Percentiles rank a stretch among this genome's conserved stretches.
Evolutionary conservation across 495 filamentous ascomycete species (phyloP).

Genomic region (Articulospora tetracladia): DNA sequence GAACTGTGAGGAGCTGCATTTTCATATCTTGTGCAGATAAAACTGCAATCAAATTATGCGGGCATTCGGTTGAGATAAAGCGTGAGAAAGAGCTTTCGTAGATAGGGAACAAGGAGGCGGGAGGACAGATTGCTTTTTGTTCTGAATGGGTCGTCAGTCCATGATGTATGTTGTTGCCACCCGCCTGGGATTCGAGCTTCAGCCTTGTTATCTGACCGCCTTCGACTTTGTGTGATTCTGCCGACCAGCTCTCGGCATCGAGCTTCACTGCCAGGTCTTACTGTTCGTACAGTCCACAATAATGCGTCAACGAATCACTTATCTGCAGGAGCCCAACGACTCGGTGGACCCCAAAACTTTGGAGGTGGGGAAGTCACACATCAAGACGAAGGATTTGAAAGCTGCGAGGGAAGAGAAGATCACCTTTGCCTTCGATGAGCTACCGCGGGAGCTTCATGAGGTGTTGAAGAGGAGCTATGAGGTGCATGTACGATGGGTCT

Average conservation of each 20-base stretch:
- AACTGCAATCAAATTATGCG: background rate
- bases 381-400: conserved; percentile 52
- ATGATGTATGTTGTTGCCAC: background rate
- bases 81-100: background rate
- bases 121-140: conserved; percentile 16
- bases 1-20: conserved; percentile 34
- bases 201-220: conserved; percentile 6
- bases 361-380: conserved; percentile 39
- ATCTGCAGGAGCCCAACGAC: conserved; percentile 58
- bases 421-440: conserved; percentile 68
- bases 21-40: background rate
- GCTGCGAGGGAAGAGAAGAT: conserved; percentile 78
- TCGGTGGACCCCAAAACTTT: conserved; percentile 59
- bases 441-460: conserved; percentile 62
- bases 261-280: background rate
- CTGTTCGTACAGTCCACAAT: background rate
- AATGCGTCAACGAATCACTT: conserved; percentile 89
- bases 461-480: conserved; percentile 66
- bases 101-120: background rate
- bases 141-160: background rate
- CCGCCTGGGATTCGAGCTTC: background rate
- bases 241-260: background rate
- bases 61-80: background rate
- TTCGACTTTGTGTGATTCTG: background rate
- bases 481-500: conserved; percentile 79